phyloP scores from a whole-genome alignment of 73 alveolate species.

The Paramecium sonneborni region DNA sequence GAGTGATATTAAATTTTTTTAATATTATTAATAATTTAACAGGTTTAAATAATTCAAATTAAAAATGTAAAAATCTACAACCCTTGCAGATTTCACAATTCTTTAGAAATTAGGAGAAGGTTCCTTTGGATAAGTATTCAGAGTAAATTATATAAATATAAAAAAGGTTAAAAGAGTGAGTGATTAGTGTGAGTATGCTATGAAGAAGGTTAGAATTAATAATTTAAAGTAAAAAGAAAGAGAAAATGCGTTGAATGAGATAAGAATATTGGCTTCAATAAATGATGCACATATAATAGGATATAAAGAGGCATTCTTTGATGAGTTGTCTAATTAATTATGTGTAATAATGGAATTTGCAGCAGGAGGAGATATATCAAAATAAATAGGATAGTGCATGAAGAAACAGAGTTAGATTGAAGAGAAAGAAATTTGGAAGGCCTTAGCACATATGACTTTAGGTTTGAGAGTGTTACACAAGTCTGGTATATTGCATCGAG shows the following conservation, averaged over 20 bases:
- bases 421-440: slow-evolving; percentile 81
- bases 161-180: slow-evolving; percentile 64
- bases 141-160: neutral
- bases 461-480: slow-evolving; percentile 70
- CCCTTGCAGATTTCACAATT: slow-evolving; percentile 29
- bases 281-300: slow-evolving; percentile 66
- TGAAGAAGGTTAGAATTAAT: slow-evolving; percentile 73
- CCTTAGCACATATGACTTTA: slow-evolving; percentile 74
- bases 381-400: slow-evolving; percentile 70
- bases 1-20: too few species aligned
- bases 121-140: slow-evolving; percentile 75
- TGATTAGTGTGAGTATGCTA: slow-evolving; percentile 73
- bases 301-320: slow-evolving; percentile 77
- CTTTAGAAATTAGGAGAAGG: slow-evolving; percentile 65
- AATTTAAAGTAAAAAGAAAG: slow-evolving; percentile 65
- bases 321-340: slow-evolving; percentile 56
- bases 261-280: slow-evolving; percentile 79
- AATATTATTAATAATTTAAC: neutral
- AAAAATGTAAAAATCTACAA: neutral
- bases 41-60: neutral
- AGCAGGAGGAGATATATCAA: slow-evolving; percentile 76
- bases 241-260: slow-evolving; percentile 84
- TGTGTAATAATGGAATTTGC: slow-evolving; percentile 82
- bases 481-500: slow-evolving; percentile 71
- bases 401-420: slow-evolving; percentile 59